Evolutionary conservation across 2,329 filamentous ascomycete genomes (phyloP).

Genomic region (Nakataea oryzae): DNA sequence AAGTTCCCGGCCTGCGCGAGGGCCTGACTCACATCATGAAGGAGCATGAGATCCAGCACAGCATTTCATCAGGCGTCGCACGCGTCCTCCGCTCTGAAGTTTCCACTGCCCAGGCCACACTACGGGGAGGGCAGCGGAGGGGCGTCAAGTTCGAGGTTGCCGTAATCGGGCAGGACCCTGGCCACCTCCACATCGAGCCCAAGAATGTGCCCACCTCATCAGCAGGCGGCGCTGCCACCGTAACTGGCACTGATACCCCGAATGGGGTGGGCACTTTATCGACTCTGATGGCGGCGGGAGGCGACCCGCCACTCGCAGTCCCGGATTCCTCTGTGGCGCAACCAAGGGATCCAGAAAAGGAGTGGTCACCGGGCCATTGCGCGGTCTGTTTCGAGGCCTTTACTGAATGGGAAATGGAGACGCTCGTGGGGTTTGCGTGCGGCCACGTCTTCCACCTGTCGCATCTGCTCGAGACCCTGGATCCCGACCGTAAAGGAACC

Average conservation of each 20-base stretch:
- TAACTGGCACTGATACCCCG: conserved; percentile 6
- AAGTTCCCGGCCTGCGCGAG: conserved; percentile 82
- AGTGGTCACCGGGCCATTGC: conserved; percentile 43
- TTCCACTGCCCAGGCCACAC: conserved; percentile 65
- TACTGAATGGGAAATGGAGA: conserved; percentile 54
- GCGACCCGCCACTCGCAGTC: background rate
- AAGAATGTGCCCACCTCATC: conserved; percentile 22
- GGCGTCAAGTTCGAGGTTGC: conserved; percentile 83
- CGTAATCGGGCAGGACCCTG: conserved; percentile 22
- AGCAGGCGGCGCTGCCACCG: conserved; percentile 5
- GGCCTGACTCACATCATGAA: conserved; percentile 85
- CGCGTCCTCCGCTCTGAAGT: conserved; percentile 83
- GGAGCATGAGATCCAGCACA: conserved; percentile 91
- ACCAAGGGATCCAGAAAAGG: conserved; percentile 14
- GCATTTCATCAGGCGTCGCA: conserved; percentile 83
- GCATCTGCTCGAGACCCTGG: conserved; percentile 51
- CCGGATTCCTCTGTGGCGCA: background rate
- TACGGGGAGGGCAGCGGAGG: conserved; percentile 69
- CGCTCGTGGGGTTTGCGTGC: conserved; percentile 70
- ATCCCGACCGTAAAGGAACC: conserved; percentile 26
- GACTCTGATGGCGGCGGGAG: background rate
- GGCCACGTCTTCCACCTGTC: conserved; percentile 72
- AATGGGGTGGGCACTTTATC: background rate
- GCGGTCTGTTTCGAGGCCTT: conserved; percentile 47
- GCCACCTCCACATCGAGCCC: conserved; percentile 31